Conservation (phyloP, 1,284 basidiomycete genomes). For the Cryptococcus sp. region DNA sequence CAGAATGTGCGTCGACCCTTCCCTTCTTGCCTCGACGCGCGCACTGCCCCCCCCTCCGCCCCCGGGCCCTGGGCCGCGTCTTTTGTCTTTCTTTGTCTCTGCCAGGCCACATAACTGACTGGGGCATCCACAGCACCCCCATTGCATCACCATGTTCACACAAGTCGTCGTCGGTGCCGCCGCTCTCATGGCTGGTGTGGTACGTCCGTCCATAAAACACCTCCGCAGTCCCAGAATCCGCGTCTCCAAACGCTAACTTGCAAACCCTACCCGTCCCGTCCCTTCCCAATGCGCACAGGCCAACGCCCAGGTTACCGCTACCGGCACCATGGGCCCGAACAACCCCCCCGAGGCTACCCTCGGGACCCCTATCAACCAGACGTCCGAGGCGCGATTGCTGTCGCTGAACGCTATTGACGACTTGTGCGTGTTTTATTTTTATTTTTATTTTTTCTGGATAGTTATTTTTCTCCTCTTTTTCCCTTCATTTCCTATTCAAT, state of each 20-base stretch:
- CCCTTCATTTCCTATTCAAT: too few relatives aligned
- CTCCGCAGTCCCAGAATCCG: not conserved
- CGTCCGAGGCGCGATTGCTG: slow-evolving; percentile 45
- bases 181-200: slow-evolving; percentile 30
- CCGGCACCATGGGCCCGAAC: slow-evolving; percentile 44
- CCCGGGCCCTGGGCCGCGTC: too few relatives aligned
- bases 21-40: too few relatives aligned
- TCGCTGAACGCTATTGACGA: slow-evolving; percentile 49
- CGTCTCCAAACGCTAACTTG: too few relatives aligned
- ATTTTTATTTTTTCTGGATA: not conserved
- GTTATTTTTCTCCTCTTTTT: too few relatives aligned
- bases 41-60: not conserved
- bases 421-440: slow-evolving; percentile 30
- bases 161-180: slow-evolving; percentile 24
- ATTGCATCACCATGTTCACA: slow-evolving; percentile 22
- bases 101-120: too few relatives aligned
- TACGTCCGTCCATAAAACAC: slow-evolving; percentile 9
- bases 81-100: too few relatives aligned
- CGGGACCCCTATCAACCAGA: slow-evolving; percentile 48
- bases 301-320: slow-evolving; percentile 45
- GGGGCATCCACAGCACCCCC: not conserved
- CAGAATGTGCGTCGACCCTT: not conserved
- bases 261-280: not conserved
- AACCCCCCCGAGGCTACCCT: slow-evolving; percentile 40
- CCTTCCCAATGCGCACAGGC: slow-evolving; percentile 14